Percentiles rank a stretch among this genome's conserved stretches.
These are phyloP conservation scores for Chlamydomonas sphaeroides DNA, from an alignment of 139 green algal genomes.

Conservation along the genomic window DNA sequence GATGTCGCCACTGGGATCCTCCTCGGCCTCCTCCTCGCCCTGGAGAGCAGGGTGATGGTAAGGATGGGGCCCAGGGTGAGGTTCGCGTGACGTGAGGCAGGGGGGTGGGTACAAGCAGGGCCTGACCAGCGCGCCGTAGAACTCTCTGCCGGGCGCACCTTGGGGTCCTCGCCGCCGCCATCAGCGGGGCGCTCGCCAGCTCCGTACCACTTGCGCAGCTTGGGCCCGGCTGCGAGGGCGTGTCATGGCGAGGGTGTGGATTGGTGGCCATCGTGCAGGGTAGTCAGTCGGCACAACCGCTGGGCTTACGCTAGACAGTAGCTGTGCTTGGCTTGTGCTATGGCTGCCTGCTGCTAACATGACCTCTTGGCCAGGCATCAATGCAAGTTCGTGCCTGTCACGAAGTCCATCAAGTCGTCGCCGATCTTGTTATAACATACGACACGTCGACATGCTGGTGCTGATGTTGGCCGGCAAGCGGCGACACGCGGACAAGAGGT, in stretches of 20 bases:
- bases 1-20: background rate
- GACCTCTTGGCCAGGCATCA: background rate
- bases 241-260: background rate
- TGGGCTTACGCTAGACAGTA: background rate
- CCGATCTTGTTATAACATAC: constrained; percentile 35
- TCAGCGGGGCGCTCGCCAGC: constrained; percentile 24
- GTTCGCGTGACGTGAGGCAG: too few species aligned
- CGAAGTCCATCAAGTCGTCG: constrained; percentile 49
- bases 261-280: background rate
- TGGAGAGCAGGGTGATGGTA: too few species aligned
- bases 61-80: too few species aligned
- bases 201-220: constrained; percentile 50
- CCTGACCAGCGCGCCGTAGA: background rate
- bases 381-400: constrained; percentile 4
- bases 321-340: too few species aligned
- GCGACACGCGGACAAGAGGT: too few species aligned
- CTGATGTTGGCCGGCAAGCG: too few species aligned
- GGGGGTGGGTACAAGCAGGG: too few species aligned
- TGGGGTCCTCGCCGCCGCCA: too few species aligned
- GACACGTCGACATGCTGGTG: too few species aligned
- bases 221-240: background rate
- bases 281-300: too few species aligned
- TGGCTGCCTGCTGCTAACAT: background rate
- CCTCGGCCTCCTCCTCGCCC: constrained; percentile 31
- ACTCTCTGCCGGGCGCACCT: too few species aligned